Evolutionary conservation across 768 basidiomycete species (phyloP).

Genomic region (Pleurotus ostreatus): DNA sequence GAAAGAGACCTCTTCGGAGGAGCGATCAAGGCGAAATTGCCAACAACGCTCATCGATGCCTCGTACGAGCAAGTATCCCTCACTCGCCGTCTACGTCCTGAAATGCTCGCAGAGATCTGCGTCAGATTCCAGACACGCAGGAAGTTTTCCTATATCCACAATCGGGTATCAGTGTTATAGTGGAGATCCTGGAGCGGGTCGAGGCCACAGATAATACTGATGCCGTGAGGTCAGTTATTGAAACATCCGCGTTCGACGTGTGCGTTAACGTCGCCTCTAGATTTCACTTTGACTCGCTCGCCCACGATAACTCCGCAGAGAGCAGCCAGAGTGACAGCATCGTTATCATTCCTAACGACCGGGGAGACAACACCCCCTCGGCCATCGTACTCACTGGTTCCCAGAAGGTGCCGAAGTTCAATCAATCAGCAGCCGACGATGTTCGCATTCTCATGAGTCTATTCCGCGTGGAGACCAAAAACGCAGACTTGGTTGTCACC

Average conservation of each 20-base stretch:
- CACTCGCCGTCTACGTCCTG: conserved; percentile 1
- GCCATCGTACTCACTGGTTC: conserved; percentile 63
- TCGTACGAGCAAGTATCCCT: conserved; percentile 54
- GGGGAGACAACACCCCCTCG: conserved; percentile 48
- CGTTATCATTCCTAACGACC: conserved; percentile 32
- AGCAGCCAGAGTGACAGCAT: conserved; percentile 42
- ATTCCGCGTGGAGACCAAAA: conserved; percentile 69
- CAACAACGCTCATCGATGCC: conserved; percentile 66
- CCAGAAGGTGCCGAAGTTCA: conserved; percentile 79
- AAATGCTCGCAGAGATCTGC: conserved; percentile 35
- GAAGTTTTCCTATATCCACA: conserved; percentile 82
- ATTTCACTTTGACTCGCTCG: conserved; percentile 87
- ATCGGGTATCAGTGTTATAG: conserved; percentile 68
- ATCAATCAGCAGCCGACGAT: conserved; percentile 51
- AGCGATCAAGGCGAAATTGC: conserved; percentile 65
- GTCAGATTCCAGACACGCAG: conserved; percentile 92
- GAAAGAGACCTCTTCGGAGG: conserved; percentile 76
- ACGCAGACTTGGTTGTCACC: conserved; percentile 79
- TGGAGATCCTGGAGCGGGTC: conserved; percentile 82
- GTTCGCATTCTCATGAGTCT: conserved; percentile 79
- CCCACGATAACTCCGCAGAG: conserved; percentile 82
- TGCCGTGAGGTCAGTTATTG: conserved; percentile 60
- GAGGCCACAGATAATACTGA: conserved; percentile 47
- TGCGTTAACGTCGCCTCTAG: conserved; percentile 34
- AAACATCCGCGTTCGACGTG: conserved; percentile 9